Evolutionary conservation across 2,329 filamentous ascomycete genomes (phyloP).

Genomic region (Dactylonectria macrodidyma): DNA sequence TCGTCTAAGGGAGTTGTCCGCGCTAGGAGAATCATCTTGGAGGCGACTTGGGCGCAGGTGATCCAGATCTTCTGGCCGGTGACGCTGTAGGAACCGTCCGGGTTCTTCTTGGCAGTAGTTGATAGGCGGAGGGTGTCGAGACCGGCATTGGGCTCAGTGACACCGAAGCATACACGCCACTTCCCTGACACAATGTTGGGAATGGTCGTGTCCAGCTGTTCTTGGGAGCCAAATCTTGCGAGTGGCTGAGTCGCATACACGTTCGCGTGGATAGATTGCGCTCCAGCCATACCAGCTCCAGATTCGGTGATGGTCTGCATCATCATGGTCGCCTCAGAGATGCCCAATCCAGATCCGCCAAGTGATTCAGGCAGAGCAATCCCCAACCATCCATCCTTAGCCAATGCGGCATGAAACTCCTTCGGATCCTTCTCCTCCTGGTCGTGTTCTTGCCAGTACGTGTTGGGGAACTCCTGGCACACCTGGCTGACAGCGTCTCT

Average conservation of each 20-base stretch:
- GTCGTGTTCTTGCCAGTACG: constrained; percentile 84
- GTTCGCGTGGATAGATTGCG: constrained; percentile 74
- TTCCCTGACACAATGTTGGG: constrained; percentile 80
- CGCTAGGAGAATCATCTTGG: constrained; percentile 87
- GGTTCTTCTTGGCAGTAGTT: constrained; percentile 71
- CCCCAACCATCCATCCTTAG: constrained; percentile 84
- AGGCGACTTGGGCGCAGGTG: constrained; percentile 85
- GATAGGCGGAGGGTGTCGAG: constrained; percentile 82
- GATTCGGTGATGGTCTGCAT: constrained; percentile 85
- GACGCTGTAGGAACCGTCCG: constrained; percentile 74
- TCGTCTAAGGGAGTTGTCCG: constrained; percentile 80
- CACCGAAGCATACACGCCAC: constrained; percentile 84
- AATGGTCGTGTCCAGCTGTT: constrained; percentile 75
- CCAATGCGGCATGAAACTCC: constrained; percentile 82
- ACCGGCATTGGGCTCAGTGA: constrained; percentile 84
- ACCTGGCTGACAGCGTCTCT: constrained; percentile 78
- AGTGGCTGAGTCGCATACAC: constrained; percentile 84
- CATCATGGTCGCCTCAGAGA: constrained; percentile 90
- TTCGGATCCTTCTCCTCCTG: constrained; percentile 79
- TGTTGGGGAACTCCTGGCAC: constrained; percentile 79
- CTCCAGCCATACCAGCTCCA: constrained; percentile 83
- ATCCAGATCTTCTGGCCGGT: constrained; percentile 93
- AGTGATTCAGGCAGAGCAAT: constrained; percentile 83
- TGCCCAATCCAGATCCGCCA: constrained; percentile 82
- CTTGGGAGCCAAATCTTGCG: constrained; percentile 78